phyloP scores from a whole-genome alignment of 2,329 filamentous ascomycete genomes.

The Fusarium veterinarium region DNA sequence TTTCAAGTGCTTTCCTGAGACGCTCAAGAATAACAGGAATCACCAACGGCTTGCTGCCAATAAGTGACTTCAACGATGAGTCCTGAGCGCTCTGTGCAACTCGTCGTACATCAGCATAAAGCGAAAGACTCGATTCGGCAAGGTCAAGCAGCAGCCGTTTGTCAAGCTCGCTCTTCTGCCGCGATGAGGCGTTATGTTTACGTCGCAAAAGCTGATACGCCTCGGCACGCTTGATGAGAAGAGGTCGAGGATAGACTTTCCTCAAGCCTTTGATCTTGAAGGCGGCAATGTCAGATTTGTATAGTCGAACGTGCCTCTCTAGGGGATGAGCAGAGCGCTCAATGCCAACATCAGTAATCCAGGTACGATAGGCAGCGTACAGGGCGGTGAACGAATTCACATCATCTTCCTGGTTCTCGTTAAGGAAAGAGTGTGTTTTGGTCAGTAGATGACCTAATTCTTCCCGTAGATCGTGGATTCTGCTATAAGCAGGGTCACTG shows the following conservation, averaged over 20 bases:
- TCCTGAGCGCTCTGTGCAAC: constrained; percentile 93
- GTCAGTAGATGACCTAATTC: constrained; percentile 84
- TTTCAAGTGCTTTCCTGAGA: constrained; percentile 80
- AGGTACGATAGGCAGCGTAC: constrained; percentile 92
- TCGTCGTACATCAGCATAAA: constrained; percentile 95
- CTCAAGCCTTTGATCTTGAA: constrained; percentile 95
- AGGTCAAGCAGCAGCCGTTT: constrained; percentile 86
- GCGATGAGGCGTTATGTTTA: constrained; percentile 89
- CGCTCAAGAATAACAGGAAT: constrained; percentile 87
- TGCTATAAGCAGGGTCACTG: constrained; percentile 69
- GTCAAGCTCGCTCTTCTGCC: constrained; percentile 91
- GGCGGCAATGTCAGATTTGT: constrained; percentile 86
- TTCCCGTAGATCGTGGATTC: constrained; percentile 84
- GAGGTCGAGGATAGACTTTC: constrained; percentile 90
- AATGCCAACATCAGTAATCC: constrained; percentile 98
- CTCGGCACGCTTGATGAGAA: constrained; percentile 93
- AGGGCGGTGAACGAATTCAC: constrained; percentile 94
- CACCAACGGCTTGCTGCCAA: constrained; percentile 87
- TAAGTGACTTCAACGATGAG: constrained; percentile 90
- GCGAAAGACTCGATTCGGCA: constrained; percentile 87
- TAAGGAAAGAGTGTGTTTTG: constrained; percentile 85
- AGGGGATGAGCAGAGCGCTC: constrained; percentile 94
- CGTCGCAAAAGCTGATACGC: constrained; percentile 95
- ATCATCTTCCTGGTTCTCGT: constrained; percentile 89
- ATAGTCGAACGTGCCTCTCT: constrained; percentile 85